Base-by-base conservation (phyloP, 768 basidiomycete genomes). In the Obba rivulosa region DNA sequence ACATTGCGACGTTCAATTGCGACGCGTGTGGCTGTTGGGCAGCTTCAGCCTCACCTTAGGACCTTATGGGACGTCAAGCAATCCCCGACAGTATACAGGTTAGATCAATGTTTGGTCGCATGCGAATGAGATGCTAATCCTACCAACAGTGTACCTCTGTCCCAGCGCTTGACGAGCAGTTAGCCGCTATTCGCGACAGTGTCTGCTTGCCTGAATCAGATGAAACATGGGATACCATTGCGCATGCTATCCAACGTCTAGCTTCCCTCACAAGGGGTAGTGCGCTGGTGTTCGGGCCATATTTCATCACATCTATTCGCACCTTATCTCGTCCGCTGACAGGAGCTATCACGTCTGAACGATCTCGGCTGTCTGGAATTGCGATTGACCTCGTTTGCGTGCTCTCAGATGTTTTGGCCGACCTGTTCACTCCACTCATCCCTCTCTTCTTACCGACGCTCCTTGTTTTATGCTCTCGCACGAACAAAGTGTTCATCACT, bases 151-250 rank as follows among this genome's bases (percentile, higher is more conserved):
- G 65, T 40, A 39, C 48, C 49, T 62, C 66, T 36, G 28, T 62
- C 41, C 50, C 59, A 50, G 54, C 53, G 38, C 61, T 74, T 22
- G 62, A 61, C 53, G 46, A 67, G 34, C 69, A 76, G 55, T 55
- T 81, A 40, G 74, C 75, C 36, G 58, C 64, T 34, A 55, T 78
- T 18, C 72, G 72, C 48, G 62, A 69, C 54, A 61, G 67, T 20
- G 52, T 78, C 17, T 58, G 68, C 46, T 68, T 78, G 13, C 59
- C 72, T 28, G 89, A 92, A 63, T 79, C 85, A 3, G 89, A 92
- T 61, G 87, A 92, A 23, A 79, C 79, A 13, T 92, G 89, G 89
- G 85, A 89, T 48, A 70, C 64, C 16, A 85, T 91, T 41, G 63
- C 75, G 2, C 69, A 75, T 31, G 72, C 73, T 3, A 59, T 88